Conservation (phyloP, 83 land plant species). For the Diphasiastrum complanatum region DNA sequence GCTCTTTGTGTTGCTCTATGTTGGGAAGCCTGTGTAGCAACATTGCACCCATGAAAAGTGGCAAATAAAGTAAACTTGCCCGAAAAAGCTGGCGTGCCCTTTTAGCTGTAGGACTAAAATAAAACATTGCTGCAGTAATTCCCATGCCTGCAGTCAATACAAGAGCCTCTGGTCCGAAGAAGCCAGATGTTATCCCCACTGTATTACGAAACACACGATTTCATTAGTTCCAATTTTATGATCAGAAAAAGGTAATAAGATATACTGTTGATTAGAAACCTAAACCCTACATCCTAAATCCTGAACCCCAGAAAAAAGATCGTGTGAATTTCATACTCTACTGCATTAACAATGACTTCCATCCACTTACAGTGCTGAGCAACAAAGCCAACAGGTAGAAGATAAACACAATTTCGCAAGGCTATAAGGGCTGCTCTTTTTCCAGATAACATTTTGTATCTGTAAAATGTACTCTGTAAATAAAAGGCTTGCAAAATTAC, state of each 20-base stretch:
- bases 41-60: constrained; percentile 74
- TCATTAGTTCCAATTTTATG: too few species aligned
- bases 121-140: constrained; percentile 56
- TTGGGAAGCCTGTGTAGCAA: constrained; percentile 60
- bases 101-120: constrained; percentile 40
- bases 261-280: background rate
- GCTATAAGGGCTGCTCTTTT: constrained; percentile 63
- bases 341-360: background rate
- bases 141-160: constrained; percentile 57
- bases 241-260: background rate
- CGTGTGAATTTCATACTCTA: background rate
- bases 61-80: constrained; percentile 81
- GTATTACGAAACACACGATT: constrained; percentile 7
- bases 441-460: constrained; percentile 84
- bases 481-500: background rate
- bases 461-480: constrained; percentile 21
- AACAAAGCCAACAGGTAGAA: constrained; percentile 69
- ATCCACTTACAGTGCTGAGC: constrained; percentile 66
- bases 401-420: constrained; percentile 77
- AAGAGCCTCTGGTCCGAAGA: constrained; percentile 65
- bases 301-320: background rate
- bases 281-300: background rate
- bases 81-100: constrained; percentile 76
- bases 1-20: constrained; percentile 16
- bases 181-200: constrained; percentile 73